phyloP scores from a whole-genome alignment of 225 moss, liverwort and hornwort species.

The Ulota crispa region DNA sequence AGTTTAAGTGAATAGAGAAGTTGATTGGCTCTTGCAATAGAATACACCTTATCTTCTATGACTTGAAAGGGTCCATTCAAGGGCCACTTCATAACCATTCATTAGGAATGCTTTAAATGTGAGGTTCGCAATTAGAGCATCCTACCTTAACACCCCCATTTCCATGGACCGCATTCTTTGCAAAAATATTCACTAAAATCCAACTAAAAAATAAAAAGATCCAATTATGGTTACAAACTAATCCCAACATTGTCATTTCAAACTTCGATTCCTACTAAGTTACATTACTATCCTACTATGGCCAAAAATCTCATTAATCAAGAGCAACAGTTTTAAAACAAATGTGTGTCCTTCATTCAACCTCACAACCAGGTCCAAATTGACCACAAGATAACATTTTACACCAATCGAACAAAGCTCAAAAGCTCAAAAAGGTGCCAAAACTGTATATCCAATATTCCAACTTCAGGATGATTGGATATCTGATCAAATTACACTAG shows the following conservation, averaged over 20 bases:
- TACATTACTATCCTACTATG: neutral
- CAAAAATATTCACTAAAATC: neutral
- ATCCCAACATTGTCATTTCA: neutral
- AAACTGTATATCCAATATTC: slow-evolving; percentile 15
- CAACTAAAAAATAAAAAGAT: neutral
- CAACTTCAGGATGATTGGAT: slow-evolving; percentile 5
- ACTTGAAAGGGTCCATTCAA: too few species aligned
- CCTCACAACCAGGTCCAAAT: neutral
- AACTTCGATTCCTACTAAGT: neutral
- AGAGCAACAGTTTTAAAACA: neutral
- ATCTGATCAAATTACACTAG: slow-evolving; percentile 12
- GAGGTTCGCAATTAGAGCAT: too few species aligned
- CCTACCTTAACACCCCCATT: too few species aligned
- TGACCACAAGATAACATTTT: neutral
- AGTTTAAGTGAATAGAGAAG: too few species aligned
- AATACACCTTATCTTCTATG: too few species aligned
- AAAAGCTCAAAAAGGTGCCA: slow-evolving; percentile 1
- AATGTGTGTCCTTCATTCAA: neutral
- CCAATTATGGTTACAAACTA: neutral
- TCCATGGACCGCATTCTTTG: too few species aligned
- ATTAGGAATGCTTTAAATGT: too few species aligned
- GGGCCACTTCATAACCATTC: too few species aligned
- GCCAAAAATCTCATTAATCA: neutral
- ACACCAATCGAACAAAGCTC: neutral
- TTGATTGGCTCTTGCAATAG: too few species aligned